Evolutionary conservation across 1,284 basidiomycete genomes (phyloP).

Genomic region (Ceratobasidium theobromae): DNA sequence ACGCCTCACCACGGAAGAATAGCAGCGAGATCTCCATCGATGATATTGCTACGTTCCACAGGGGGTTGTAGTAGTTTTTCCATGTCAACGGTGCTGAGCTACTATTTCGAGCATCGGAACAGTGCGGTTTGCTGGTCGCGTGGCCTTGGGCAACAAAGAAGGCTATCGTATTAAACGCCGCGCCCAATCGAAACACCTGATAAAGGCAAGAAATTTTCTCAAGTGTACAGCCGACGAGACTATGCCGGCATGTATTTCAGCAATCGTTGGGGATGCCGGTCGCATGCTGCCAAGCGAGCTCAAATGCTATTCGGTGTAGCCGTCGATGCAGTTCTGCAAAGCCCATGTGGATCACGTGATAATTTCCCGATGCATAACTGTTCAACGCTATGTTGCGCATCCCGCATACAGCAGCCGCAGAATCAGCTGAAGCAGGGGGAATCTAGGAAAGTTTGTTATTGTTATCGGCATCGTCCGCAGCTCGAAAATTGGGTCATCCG

Average conservation of each 20-base stretch:
- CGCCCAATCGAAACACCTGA: not conserved
- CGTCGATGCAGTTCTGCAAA: too few species aligned
- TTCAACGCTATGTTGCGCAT: too few species aligned
- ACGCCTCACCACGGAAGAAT: slow-evolving; percentile 7
- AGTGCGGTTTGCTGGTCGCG: slow-evolving; percentile 8
- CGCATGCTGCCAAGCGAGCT: slow-evolving; percentile 22
- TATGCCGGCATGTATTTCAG: not conserved
- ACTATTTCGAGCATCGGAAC: slow-evolving; percentile 20
- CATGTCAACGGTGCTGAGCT: not conserved
- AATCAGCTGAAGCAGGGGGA: not conserved
- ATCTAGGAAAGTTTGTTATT: not conserved
- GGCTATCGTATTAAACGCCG: not conserved
- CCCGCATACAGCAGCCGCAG: too few species aligned
- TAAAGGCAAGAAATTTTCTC: not conserved
- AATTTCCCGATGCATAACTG: not conserved
- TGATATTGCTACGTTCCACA: not conserved
- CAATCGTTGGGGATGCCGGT: not conserved
- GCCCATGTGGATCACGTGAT: not conserved
- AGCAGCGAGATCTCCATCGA: slow-evolving; percentile 21
- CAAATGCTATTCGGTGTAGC: slow-evolving; percentile 10
- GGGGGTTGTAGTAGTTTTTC: not conserved
- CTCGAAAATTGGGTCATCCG: not conserved
- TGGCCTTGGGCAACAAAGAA: slow-evolving; percentile 4
- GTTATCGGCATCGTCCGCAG: not conserved
- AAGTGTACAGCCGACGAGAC: not conserved